phyloP scores from a whole-genome alignment of 805 yeast genomes.

The Ogataea methanolica region DNA sequence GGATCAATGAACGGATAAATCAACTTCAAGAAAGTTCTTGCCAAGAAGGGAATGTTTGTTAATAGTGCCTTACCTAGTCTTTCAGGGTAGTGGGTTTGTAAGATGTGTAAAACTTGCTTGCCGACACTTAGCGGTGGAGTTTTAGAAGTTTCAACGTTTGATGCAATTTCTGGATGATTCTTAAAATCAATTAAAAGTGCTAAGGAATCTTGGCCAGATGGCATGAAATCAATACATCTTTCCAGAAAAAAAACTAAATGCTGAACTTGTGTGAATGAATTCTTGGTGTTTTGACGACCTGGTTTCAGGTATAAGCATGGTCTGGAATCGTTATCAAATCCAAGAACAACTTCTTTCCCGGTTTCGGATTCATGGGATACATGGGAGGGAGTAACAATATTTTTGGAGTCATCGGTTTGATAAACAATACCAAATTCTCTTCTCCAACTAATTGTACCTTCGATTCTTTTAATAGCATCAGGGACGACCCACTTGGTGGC shows the following conservation, averaged over 20 bases:
- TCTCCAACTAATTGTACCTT: slow-evolving; percentile 84
- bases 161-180: slow-evolving; percentile 55
- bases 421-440: slow-evolving; percentile 76
- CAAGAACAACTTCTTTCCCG: slow-evolving; percentile 89
- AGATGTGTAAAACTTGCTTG: slow-evolving; percentile 84
- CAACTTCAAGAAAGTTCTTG: slow-evolving; percentile 85
- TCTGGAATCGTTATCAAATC: slow-evolving; percentile 83
- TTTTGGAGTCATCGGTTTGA: slow-evolving; percentile 42
- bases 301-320: slow-evolving; percentile 92
- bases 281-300: slow-evolving; percentile 92
- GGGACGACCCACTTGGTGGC: slow-evolving; percentile 87
- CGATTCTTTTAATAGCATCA: slow-evolving; percentile 71
- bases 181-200: slow-evolving; percentile 92
- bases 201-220: slow-evolving; percentile 90
- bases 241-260: slow-evolving; percentile 92
- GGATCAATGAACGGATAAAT: slow-evolving; percentile 97
- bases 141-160: slow-evolving; percentile 53
- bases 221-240: slow-evolving; percentile 91
- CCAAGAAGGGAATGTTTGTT: slow-evolving; percentile 91
- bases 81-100: slow-evolving; percentile 97
- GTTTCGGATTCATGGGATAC: slow-evolving; percentile 72
- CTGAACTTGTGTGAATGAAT: slow-evolving; percentile 89
- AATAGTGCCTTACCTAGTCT: slow-evolving; percentile 89
- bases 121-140: slow-evolving; percentile 89
- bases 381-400: slow-evolving; percentile 47